Conservation (phyloP, 768 basidiomycete genomes). For the Tricholoma terreum region DNA sequence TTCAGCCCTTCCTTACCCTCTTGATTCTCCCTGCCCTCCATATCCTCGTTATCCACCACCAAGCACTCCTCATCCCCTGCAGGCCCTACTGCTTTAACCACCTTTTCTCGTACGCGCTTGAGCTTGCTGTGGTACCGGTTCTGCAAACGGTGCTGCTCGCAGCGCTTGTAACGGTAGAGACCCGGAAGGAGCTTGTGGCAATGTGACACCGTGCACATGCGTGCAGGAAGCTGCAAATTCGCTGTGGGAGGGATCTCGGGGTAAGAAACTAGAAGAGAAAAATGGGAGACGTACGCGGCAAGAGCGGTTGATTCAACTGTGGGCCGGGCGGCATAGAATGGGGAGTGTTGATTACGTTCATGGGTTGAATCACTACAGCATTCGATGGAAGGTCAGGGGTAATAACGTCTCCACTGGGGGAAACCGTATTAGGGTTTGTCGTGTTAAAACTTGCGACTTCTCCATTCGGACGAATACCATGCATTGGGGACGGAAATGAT, state of each 20-base stretch:
- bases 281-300: neutral
- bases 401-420: neutral
- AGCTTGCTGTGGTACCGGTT: constrained; percentile 51
- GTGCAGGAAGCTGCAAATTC: constrained; percentile 29
- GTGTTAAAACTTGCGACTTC: neutral
- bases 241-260: constrained; percentile 5
- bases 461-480: neutral
- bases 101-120: constrained; percentile 50
- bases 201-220: constrained; percentile 58
- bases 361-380: neutral
- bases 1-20: constrained; percentile 1
- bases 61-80: neutral
- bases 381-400: neutral
- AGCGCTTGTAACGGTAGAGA: constrained; percentile 48
- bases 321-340: neutral
- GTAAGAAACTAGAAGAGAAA: neutral
- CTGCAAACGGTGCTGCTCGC: constrained; percentile 55
- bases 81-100: constrained; percentile 22
- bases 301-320: neutral
- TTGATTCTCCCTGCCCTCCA: neutral
- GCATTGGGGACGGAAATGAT: neutral
- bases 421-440: neutral
- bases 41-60: neutral
- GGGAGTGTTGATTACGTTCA: neutral
- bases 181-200: constrained; percentile 50